Conservation (phyloP, 2,329 filamentous ascomycete species). For the Amylocarpus encephaloides region DNA sequence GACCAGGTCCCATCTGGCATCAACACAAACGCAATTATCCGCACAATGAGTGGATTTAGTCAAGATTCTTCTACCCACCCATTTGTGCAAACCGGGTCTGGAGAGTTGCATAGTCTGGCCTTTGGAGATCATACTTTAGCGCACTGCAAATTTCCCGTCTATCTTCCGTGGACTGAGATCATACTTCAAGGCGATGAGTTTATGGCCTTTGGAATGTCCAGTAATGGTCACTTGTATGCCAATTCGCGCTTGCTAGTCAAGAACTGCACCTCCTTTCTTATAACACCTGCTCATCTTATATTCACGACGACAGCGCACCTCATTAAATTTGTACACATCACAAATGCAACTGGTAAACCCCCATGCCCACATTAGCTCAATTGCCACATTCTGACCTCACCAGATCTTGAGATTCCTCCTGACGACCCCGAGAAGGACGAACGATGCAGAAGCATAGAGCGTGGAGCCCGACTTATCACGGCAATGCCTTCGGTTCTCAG, state of each 20-base stretch:
- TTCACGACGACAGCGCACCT: slow-evolving; percentile 91
- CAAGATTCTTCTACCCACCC: slow-evolving; percentile 19
- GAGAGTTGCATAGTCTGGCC: slow-evolving; percentile 26
- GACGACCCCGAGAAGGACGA: slow-evolving; percentile 92
- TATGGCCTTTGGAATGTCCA: slow-evolving; percentile 55
- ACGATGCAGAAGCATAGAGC: slow-evolving; percentile 83
- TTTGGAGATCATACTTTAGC: slow-evolving; percentile 22
- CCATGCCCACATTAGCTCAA: not conserved
- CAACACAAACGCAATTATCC: slow-evolving; percentile 13
- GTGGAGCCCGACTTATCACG: slow-evolving; percentile 79
- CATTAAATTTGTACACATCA: slow-evolving; percentile 87
- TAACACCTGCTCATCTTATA: slow-evolving; percentile 76
- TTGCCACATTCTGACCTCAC: slow-evolving; percentile 1
- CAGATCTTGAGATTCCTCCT: slow-evolving; percentile 72
- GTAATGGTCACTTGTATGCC: slow-evolving; percentile 71
- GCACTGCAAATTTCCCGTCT: slow-evolving; percentile 26
- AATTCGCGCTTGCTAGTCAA: slow-evolving; percentile 68
- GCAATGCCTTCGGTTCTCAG: slow-evolving; percentile 84
- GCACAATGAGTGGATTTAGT: slow-evolving; percentile 24
- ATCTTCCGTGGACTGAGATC: slow-evolving; percentile 32
- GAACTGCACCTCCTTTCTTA: slow-evolving; percentile 86
- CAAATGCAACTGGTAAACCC: slow-evolving; percentile 52
- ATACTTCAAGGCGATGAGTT: slow-evolving; percentile 18
- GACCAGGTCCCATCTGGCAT: slow-evolving; percentile 15
- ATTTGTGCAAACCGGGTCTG: slow-evolving; percentile 26